Base-by-base conservation (phyloP, 345 rosid species). In the Citrus mangshanensis region DNA sequence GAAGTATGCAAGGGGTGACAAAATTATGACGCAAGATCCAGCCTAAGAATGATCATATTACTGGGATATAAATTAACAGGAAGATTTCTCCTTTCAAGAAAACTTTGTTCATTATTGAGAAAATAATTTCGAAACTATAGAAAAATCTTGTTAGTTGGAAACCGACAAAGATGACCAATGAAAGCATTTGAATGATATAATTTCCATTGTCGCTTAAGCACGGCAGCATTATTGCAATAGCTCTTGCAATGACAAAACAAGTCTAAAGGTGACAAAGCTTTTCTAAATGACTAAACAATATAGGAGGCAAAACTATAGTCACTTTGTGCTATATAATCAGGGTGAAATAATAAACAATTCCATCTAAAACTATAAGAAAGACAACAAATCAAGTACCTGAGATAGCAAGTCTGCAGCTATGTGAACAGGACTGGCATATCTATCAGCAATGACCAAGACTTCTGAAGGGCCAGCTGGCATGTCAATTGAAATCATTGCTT, bases 401-500 rank as follows among this genome's bases (percentile, higher is more conserved):
- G 98, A 96, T 64, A 96, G 89, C 78, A 96, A 88, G 86, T 96
- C 99, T 6, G 94, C 91, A 82, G 98, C 98, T 85, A 96, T 86
- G 86, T 96, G 94, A 66, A 88, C 91, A 69, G 99, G 98, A 79
- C 67, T 90, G 34, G 98, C 94, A 88, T 84, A 77, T 78, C 83
- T 86, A 76, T 96, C 98, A 58, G 98, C 99, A 84, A 94, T 91
- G 63, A 96, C 98, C 71, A 94, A 72, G 71, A 94, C 99, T 85
- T 96, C 98, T 7, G 97, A 96, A 89, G 98, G 99, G 59, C 98
- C 99, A 74, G 98, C 99, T 64, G 98, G 99, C 99, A 96, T 94
- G 91, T 96, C 99, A 83, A 96, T 96, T 3, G 98, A 94, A 80
- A 96, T 83, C 99, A 96, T 93, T 81, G 98, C 99, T 86, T 94